phyloP scores from a whole-genome alignment of 2,329 filamentous ascomycete species.

The Aspergillus sp. region DNA sequence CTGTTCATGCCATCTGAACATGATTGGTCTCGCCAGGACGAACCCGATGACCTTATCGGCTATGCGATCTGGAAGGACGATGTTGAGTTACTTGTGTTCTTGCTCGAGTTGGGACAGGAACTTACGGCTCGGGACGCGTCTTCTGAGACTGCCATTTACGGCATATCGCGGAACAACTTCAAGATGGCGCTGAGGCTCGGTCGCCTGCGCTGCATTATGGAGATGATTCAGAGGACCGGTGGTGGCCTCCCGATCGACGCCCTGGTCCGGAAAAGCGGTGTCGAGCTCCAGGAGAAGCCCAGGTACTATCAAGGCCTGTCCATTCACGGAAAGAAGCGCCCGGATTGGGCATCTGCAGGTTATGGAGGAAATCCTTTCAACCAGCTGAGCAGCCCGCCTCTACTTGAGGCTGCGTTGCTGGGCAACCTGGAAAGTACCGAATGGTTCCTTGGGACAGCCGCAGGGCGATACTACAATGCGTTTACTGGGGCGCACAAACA shows the following conservation, averaged over 20 bases:
- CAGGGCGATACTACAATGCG: constrained; percentile 57
- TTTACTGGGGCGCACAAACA: constrained; percentile 55
- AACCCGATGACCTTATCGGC: constrained; percentile 20
- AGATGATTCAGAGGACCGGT: constrained; percentile 57
- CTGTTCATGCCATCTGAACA: constrained; percentile 5
- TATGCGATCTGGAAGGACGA: constrained; percentile 49
- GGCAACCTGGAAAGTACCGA: constrained; percentile 59
- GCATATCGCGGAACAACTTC: constrained; percentile 22
- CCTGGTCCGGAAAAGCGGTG: constrained; percentile 56
- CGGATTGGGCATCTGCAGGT: constrained; percentile 63
- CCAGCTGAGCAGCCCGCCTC: constrained; percentile 12
- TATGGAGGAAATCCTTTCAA: constrained; percentile 18
- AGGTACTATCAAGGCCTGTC: constrained; percentile 68
- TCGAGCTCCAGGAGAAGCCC: constrained; percentile 55
- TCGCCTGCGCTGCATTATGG: constrained; percentile 28
- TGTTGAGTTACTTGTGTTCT: constrained; percentile 42
- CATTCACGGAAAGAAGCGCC: constrained; percentile 63
- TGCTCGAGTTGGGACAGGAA: constrained; percentile 45
- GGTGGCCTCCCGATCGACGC: constrained; percentile 60
- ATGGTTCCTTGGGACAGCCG: constrained; percentile 67
- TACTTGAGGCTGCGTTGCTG: constrained; percentile 23
- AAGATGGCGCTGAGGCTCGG: constrained; percentile 36
- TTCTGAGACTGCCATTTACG: constrained; percentile 4
- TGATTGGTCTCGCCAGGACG: neutral
- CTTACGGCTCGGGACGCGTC: constrained; percentile 7